Evolutionary conservation across 352 stramenopile genomes (phyloP), one percentile per base, ranked within the genome.

Genomic region (Pythium guiyangense): DNA sequence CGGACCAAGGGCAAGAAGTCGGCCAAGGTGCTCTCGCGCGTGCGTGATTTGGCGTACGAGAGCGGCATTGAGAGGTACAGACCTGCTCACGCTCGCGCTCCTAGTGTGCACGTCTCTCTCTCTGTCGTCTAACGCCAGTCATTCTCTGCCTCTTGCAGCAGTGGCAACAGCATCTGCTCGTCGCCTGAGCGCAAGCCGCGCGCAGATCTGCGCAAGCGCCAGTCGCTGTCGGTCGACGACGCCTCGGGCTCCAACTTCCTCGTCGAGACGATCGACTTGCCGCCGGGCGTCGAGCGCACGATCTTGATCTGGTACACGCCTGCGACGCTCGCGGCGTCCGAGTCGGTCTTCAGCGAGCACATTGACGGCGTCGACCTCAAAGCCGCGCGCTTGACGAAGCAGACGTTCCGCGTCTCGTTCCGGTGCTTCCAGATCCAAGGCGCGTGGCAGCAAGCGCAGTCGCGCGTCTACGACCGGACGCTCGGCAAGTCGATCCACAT

Each of bases 281-380:
- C 84, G 20, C 86, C 86, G 56, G 86, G 86, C 27, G 76, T 92
- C 11, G 86, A 96, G 60, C 79, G 86, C 18, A 96, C 83, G n/a
- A 92, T 96, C 57, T 69, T 94, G 26, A 79, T 96, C 52, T 96
- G 84, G 86, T 96, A 96, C 58, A 79, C 74, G 42, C 85, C 84
- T 0, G 52, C 63, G 27, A 68, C 73, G 18, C 78, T 64, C 39
- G 69, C 61, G 37, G 74, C 66, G 50, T 62, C 75, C 22, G 77
- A 86, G 64, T 52, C 57, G 17, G 56, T 71, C 15, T 68, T 64
- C 62, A 62, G 65, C 20, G 69, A 79, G 31, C 75, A 64, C 29
- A 54, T 76, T 40, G 86, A 94, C 47, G 64, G 67, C 20, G 60
- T 91, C 29, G 86, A 96, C 64, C 65, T 86, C n/a, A 96, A 92